Percentiles rank a stretch among this genome's conserved stretches.
Evolutionary conservation across 768 basidiomycete species (phyloP).

Genomic region (Lactarius evosmus): DNA sequence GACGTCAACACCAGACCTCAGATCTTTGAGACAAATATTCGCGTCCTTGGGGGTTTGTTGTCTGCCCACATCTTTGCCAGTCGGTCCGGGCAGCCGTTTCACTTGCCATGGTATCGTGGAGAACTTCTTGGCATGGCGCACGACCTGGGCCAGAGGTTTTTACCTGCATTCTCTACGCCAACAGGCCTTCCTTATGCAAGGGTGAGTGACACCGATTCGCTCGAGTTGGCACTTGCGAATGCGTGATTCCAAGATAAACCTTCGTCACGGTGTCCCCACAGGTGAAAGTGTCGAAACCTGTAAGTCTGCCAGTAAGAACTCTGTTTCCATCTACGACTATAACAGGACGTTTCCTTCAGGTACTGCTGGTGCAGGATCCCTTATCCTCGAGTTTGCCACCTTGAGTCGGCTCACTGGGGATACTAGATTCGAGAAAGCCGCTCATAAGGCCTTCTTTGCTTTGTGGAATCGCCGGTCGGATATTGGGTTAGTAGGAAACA

Average conservation of each 20-base stretch:
- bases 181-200: slow-evolving; percentile 93
- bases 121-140: slow-evolving; percentile 78
- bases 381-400: slow-evolving; percentile 93
- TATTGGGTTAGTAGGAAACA: slow-evolving; percentile 85
- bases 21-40: slow-evolving; percentile 95
- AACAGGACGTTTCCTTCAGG: slow-evolving; percentile 43
- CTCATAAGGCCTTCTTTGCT: slow-evolving; percentile 86
- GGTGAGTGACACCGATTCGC: slow-evolving; percentile 40
- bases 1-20: slow-evolving; percentile 96
- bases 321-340: not conserved
- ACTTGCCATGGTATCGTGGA: slow-evolving; percentile 79
- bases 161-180: slow-evolving; percentile 89
- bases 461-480: slow-evolving; percentile 89
- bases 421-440: slow-evolving; percentile 83
- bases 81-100: slow-evolving; percentile 59
- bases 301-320: slow-evolving; percentile 39
- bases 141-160: slow-evolving; percentile 80
- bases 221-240: slow-evolving; percentile 9
- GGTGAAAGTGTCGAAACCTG: slow-evolving; percentile 86
- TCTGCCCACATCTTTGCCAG: slow-evolving; percentile 84
- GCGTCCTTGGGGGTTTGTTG: slow-evolving; percentile 86
- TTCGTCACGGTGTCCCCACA: slow-evolving; percentile 69
- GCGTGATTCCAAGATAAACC: slow-evolving; percentile 64
- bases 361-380: slow-evolving; percentile 87
- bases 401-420: slow-evolving; percentile 89